Evolutionary conservation across 2,329 filamentous ascomycete species (phyloP).

Genomic region (Bertia moriformis): DNA sequence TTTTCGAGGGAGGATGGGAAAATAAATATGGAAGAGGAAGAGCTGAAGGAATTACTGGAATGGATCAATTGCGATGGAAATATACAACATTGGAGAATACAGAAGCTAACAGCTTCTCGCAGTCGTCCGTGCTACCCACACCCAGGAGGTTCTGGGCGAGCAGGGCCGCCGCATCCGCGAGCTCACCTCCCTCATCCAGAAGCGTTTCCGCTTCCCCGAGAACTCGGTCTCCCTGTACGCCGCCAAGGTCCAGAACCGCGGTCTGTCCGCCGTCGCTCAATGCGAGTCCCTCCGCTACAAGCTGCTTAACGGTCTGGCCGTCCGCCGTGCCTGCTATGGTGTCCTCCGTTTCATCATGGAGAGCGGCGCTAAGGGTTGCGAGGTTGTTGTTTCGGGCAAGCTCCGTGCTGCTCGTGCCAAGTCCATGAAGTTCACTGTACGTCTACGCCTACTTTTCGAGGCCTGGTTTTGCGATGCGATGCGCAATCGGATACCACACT

Average conservation of each 20-base stretch:
- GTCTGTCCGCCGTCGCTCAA: conserved; percentile 98
- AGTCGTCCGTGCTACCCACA: conserved; percentile 99
- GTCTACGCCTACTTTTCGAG: conserved; percentile 29
- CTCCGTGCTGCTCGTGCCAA: conserved; percentile 97
- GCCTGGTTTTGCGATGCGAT: not conserved
- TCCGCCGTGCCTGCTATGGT: conserved; percentile 98
- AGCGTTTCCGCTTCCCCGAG: conserved; percentile 99
- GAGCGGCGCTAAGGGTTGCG: conserved; percentile 97
- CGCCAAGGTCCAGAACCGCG: conserved; percentile 99
- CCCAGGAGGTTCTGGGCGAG: conserved; percentile 99
- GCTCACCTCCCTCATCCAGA: conserved; percentile 99
- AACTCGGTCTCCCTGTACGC: conserved; percentile 99
- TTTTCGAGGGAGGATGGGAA: not conserved
- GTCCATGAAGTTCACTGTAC: conserved; percentile 98
- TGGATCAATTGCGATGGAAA: not conserved
- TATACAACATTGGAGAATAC: too few relatives aligned
- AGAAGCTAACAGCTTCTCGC: conserved; percentile 16
- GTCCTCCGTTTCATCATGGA: conserved; percentile 99
- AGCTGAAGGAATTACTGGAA: not conserved
- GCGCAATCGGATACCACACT: not conserved
- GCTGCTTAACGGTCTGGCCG: conserved; percentile 97
- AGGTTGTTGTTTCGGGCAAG: conserved; percentile 99
- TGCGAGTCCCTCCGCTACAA: conserved; percentile 99
- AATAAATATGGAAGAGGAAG: not conserved
- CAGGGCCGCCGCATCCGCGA: conserved; percentile 99